Base-by-base conservation (phyloP, 208 protist species). In the Leishmania tarentolae region DNA sequence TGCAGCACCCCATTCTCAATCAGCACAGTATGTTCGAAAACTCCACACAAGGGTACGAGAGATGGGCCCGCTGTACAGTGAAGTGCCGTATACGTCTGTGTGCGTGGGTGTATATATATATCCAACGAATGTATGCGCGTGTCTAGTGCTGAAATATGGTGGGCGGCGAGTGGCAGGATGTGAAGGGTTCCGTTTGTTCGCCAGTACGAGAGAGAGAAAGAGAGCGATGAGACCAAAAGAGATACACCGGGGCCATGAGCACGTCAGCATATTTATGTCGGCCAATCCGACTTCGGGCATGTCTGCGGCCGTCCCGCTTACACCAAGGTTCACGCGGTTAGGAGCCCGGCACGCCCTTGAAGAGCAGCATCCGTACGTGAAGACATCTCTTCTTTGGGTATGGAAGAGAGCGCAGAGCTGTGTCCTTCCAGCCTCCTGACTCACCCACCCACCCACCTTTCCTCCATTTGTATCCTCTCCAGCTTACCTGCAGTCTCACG, bases 1-100 rank as follows among this genome's bases (percentile, higher is more conserved):
- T 83, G 75, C 86, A 88, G 89, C 89, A 92, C 71, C 89, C 89
- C 89, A 92, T 92, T 75, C 70, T 75, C 46, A 28, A 75, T 57
- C 44, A 21, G 24, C 21, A 28, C 42, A 19, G 15, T 50, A 50
- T 69, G n/a, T 40, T 3, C 28, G 9, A 0, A n/a, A 0, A 3
- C 40, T n/a, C 17, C 9, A 50, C 6, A 71, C 47, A 57, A 57
- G 2, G 11, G 56, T 40, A 13, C 2, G 28, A 37, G 46, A 40
- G 47, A 50, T 21, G 21, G 42, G 8, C 15, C 19, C 1, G 19
- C 47, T 50, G 47, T 50, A 0, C 46, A 50, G 35, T 46, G 35
- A 70, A 28, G 35, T 31, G 24, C 13, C 7, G 44, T 21, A 19
- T 3, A 37, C 59, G 70, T 47, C 46, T 75, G 13, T 75, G 44